Evolutionary conservation across 1,139 yeast genomes (phyloP).

Genomic region (Yamadazyma diospyri): DNA sequence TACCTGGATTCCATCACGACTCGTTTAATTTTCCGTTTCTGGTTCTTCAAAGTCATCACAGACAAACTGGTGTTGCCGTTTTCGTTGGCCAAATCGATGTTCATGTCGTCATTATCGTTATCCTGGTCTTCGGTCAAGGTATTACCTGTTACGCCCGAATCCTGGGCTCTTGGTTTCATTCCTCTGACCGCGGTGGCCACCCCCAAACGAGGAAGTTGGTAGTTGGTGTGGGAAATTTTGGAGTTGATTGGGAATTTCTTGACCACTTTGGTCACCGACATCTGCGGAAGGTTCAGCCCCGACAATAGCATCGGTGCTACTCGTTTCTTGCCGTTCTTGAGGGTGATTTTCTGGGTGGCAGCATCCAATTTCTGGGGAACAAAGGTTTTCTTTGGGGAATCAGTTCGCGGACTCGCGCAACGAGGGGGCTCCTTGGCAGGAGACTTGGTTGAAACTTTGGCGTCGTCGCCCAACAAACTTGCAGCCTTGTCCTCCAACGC

Average conservation of each 20-base stretch:
- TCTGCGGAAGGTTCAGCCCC: constrained; percentile 26
- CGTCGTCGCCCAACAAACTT: constrained; percentile 22
- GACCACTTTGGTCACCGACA: constrained; percentile 10
- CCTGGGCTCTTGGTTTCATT: constrained; percentile 23
- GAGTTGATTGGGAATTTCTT: constrained; percentile 22
- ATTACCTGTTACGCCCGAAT: constrained; percentile 2
- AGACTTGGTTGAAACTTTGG: background rate
- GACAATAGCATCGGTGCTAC: constrained; percentile 83
- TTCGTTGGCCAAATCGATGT: constrained; percentile 21
- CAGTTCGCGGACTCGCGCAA: constrained; percentile 1
- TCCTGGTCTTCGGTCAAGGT: constrained; percentile 19
- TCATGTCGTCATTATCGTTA: constrained; percentile 43
- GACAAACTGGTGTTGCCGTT: constrained; percentile 21
- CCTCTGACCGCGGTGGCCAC: constrained; percentile 48
- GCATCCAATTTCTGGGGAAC: background rate
- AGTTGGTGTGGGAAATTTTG: constrained; percentile 40
- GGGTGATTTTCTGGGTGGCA: constrained; percentile 37
- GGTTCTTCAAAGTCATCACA: constrained; percentile 32
- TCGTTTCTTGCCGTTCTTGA: constrained; percentile 79
- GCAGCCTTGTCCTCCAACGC: constrained; percentile 54
- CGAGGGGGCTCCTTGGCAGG: background rate
- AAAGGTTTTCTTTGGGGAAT: background rate
- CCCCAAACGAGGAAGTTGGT: constrained; percentile 46
- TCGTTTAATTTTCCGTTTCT: constrained; percentile 29
- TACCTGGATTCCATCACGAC: constrained; percentile 33